Conservation (phyloP, 495 filamentous ascomycete genomes). For the Penicillium atrosanguineum region DNA sequence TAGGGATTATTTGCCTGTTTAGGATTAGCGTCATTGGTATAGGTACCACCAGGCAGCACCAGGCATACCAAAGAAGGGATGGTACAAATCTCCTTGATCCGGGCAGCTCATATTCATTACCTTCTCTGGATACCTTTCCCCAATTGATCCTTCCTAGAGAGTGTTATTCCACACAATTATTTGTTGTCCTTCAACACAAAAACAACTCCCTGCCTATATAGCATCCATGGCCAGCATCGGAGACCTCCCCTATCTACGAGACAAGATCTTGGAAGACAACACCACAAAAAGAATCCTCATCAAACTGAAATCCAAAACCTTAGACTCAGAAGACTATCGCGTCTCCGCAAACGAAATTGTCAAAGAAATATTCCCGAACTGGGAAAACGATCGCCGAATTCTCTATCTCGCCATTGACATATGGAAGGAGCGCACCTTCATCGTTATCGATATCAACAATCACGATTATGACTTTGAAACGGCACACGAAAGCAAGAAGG, state of each 20-base stretch:
- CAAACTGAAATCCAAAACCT: conserved; percentile 5
- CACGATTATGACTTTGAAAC: conserved; percentile 11
- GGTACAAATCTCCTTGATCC: too few relatives aligned
- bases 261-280: conserved; percentile 5
- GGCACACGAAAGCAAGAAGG: conserved; percentile 6
- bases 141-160: too few relatives aligned
- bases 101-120: too few relatives aligned
- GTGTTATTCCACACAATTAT: too few relatives aligned
- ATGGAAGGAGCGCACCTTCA: conserved; percentile 7
- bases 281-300: conserved; percentile 11
- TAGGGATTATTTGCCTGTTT: too few relatives aligned
- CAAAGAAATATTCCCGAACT: conserved; percentile 9
- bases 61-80: too few relatives aligned
- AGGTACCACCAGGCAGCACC: too few relatives aligned
- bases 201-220: too few relatives aligned
- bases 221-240: too few relatives aligned
- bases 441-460: conserved; percentile 13
- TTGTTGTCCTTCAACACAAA: too few relatives aligned
- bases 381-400: conserved; percentile 7
- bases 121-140: too few relatives aligned
- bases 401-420: conserved; percentile 11
- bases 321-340: conserved; percentile 10
- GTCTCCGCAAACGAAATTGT: neutral
- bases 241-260: neutral
- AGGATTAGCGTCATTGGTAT: too few relatives aligned